A percentile compares a stretch with the other conserved stretches of the same genome.
These are phyloP conservation scores for Corymbia calophylla DNA, from an alignment of 441 rosid species.

Conservation along the genomic window DNA sequence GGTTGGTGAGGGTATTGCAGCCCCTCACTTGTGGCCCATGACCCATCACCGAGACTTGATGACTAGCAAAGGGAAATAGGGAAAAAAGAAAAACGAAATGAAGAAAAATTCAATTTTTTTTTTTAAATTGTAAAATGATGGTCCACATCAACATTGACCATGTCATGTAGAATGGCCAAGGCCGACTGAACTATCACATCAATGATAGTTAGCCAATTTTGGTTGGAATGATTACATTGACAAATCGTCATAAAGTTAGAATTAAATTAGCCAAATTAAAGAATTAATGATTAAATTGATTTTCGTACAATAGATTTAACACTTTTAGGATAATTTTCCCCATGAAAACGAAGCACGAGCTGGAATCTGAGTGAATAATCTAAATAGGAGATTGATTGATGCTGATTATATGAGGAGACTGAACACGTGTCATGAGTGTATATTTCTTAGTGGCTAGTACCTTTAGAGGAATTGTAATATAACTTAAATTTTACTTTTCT, in stretches of 20 bases:
- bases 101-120: background rate
- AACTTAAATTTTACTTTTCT: background rate
- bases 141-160: background rate
- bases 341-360: background rate
- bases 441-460: background rate
- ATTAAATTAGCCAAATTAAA: background rate
- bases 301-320: background rate
- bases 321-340: background rate
- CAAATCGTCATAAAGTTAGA: background rate
- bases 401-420: background rate
- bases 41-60: background rate
- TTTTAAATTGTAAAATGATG: background rate
- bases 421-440: background rate
- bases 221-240: background rate
- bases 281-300: background rate
- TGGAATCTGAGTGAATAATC: background rate
- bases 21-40: background rate
- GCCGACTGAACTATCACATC: background rate
- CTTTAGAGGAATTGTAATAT: background rate
- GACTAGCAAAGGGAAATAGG: fast-evolving
- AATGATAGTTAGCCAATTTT: background rate
- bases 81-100: too few species aligned
- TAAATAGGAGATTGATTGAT: background rate
- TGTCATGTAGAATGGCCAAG: background rate
- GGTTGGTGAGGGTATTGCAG: background rate